These are phyloP conservation scores for Bocquillonia castaneifolia DNA, from an alignment of 441 rosid species.

Conservation along the genomic window DNA sequence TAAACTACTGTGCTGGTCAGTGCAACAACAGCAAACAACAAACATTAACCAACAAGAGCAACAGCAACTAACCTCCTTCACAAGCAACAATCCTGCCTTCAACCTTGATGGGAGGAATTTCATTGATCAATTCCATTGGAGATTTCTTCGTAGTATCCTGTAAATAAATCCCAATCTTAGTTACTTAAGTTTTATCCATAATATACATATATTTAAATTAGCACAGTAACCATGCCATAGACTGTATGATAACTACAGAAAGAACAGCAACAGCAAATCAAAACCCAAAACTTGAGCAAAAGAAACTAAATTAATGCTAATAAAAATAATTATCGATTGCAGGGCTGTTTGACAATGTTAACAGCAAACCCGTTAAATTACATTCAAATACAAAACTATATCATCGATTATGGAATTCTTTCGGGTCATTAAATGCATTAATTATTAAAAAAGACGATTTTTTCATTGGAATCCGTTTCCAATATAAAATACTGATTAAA, in stretches of 20 bases:
- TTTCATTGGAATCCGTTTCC: too few relatives aligned
- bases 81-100: slow-evolving; percentile 94
- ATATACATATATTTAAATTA: too few relatives aligned
- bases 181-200: neutral
- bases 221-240: neutral
- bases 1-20: neutral
- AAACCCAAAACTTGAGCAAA: neutral
- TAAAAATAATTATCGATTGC: too few relatives aligned
- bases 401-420: too few relatives aligned
- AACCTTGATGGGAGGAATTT: slow-evolving; percentile 93
- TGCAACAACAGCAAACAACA: neutral
- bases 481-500: too few relatives aligned
- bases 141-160: slow-evolving; percentile 88
- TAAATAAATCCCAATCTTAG: slow-evolving; percentile 10
- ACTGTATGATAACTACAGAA: neutral
- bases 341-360: too few relatives aligned
- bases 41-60: too few relatives aligned
- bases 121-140: slow-evolving; percentile 95
- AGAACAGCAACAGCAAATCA: neutral
- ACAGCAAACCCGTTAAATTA: too few relatives aligned
- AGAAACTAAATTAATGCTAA: too few relatives aligned
- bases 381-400: too few relatives aligned
- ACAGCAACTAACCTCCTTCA: slow-evolving; percentile 76
- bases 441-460: too few relatives aligned
- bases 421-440: too few relatives aligned